Evolutionary conservation across 495 filamentous ascomycete genomes (phyloP).

Genomic region (Tuber melanosporum): DNA sequence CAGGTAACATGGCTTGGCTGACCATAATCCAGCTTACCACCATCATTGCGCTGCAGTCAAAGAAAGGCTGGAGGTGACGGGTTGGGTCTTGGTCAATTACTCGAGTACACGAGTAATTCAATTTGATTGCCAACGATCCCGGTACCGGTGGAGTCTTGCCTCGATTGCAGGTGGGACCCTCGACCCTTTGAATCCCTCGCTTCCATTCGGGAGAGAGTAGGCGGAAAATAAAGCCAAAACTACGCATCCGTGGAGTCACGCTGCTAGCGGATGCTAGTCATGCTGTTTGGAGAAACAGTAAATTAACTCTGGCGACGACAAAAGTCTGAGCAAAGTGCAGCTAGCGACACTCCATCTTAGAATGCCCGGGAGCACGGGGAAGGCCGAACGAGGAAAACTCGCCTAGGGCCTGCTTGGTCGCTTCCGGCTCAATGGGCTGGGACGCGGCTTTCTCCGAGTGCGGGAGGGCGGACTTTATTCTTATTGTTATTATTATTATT

Average conservation of each 20-base stretch:
- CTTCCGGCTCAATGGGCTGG: not conserved
- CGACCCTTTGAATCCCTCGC: not conserved
- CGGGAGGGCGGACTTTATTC: not conserved
- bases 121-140: not conserved
- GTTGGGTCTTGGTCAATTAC: not conserved
- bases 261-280: not conserved
- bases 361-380: not conserved
- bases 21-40: not conserved
- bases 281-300: not conserved
- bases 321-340: not conserved
- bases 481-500: not conserved
- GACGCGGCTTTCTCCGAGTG: not conserved
- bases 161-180: not conserved
- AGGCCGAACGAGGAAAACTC: not conserved
- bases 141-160: not conserved
- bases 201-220: not conserved
- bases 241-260: not conserved
- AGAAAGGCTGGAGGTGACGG: not conserved
- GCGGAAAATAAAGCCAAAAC: not conserved
- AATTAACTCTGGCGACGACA: not conserved
- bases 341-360: not conserved
- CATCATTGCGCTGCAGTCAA: not conserved
- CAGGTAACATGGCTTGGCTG: not conserved
- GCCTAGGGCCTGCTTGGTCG: not conserved
- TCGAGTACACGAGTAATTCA: not conserved